Percentiles rank a stretch among this genome's conserved stretches.
phyloP scores from a whole-genome alignment of 2,329 filamentous ascomycete genomes.

The Epichloe bromicola region DNA sequence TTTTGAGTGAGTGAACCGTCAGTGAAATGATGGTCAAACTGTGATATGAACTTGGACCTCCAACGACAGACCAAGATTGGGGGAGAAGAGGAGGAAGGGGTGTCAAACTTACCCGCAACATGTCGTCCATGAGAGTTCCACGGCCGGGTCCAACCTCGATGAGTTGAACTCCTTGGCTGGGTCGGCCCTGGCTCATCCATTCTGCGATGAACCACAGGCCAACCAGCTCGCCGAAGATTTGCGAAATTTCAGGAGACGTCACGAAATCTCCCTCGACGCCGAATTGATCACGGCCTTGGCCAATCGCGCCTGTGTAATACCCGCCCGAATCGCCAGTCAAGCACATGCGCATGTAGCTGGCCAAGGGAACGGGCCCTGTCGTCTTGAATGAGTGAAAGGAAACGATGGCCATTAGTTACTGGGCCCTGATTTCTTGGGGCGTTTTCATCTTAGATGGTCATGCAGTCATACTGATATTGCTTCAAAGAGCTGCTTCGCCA shows the following conservation, averaged over 20 bases:
- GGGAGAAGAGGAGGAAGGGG: not conserved
- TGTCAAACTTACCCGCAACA: slow-evolving; percentile 56
- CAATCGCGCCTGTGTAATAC: slow-evolving; percentile 75
- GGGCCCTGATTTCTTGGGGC: no score
- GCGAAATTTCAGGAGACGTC: slow-evolving; percentile 93
- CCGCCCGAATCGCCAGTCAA: slow-evolving; percentile 81
- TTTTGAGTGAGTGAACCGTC: not conserved
- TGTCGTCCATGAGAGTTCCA: slow-evolving; percentile 94
- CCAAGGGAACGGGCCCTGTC: slow-evolving; percentile 83
- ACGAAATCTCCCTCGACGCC: slow-evolving; percentile 91
- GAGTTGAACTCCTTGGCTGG: slow-evolving; percentile 62
- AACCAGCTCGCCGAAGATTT: slow-evolving; percentile 88
- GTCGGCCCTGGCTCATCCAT: slow-evolving; percentile 84
- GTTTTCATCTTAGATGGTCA: not conserved
- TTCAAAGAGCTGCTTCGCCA: slow-evolving; percentile 75
- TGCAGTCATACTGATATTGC: slow-evolving; percentile 59
- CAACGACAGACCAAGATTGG: not conserved
- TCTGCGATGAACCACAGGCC: slow-evolving; percentile 93
- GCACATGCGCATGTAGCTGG: slow-evolving; percentile 97
- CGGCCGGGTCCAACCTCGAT: slow-evolving; percentile 91
- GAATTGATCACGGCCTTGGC: slow-evolving; percentile 67
- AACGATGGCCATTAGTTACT: not conserved
- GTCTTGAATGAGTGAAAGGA: slow-evolving; percentile 22
- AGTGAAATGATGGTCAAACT: not conserved
- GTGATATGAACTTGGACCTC: no score